Conservation (phyloP, 169 alveolate genomes). For the Eimeria praecox region DNA sequence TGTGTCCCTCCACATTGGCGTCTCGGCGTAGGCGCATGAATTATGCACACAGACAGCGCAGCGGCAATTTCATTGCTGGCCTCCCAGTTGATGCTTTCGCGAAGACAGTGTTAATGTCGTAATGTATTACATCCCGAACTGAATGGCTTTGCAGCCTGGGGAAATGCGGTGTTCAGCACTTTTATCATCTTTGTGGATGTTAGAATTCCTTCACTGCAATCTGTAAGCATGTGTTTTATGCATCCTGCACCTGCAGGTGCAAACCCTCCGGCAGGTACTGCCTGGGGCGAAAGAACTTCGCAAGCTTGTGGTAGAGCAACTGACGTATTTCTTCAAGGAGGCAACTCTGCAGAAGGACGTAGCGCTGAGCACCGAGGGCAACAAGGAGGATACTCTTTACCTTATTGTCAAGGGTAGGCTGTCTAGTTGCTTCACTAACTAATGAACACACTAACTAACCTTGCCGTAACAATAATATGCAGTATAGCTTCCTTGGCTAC, state of each 20-base stretch:
- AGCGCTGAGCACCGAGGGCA: slow-evolving; percentile 55
- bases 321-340: slow-evolving; percentile 60
- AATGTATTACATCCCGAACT: neutral
- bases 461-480: no score
- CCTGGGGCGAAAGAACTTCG: slow-evolving; percentile 77
- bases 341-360: slow-evolving; percentile 60
- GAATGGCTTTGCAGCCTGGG: neutral
- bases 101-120: neutral
- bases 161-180: neutral
- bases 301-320: slow-evolving; percentile 73
- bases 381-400: slow-evolving; percentile 49
- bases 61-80: neutral
- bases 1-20: neutral
- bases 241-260: slow-evolving; percentile 10
- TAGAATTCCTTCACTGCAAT: neutral
- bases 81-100: neutral
- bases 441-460: no score
- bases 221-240: neutral
- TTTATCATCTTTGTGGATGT: neutral
- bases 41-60: neutral
- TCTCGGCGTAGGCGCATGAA: neutral
- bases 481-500: neutral
- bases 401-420: slow-evolving; percentile 72
- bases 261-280: slow-evolving; percentile 56
- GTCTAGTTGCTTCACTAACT: neutral